Base-by-base conservation (phyloP, 495 filamentous ascomycete species). In the Pyrenula massariospora region DNA sequence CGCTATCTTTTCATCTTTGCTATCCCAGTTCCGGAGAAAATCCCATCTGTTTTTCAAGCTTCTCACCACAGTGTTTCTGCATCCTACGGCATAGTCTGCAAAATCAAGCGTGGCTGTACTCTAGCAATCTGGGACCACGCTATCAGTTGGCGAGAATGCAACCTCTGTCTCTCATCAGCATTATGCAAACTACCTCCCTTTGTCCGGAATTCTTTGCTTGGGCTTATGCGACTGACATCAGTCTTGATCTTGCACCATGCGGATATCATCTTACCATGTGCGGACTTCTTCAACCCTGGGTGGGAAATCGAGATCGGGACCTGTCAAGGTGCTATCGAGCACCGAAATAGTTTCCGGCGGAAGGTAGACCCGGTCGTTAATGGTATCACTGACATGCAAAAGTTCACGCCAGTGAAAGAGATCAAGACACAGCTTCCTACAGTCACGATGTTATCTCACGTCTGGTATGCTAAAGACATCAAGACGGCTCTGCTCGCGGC, bases 331-430 rank as follows among this genome's bases (percentile, higher is more conserved):
- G 67, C 68, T 0, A 69, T 84, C 49, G 74, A 78, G 50, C 83
- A 85, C 62, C 78, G 80, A 51, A 78, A 77, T 55, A 68, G 70
- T 8, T 86, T 85, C 66, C 67, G 65, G 12, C 71, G 83, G 24
- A 85, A 85, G 65, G 77, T 86, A 12, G 83, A 86, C 59, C 82
- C 83, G 1, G 81, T 86, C 19, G 82, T 85, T 60, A 86, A 86
- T 58, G 83, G 83, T 25, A 85, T 85, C 64, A 78, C 73, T 31
- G 77, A 86, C 58, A 84, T 84, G 81, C 71, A 81, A 54, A 80
- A 76, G 58, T 86, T 84, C 61, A 59, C 77, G 2, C 83, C 83
- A 0, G 77, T 84, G 22, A 71, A 80, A 55, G 70, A 78, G 22
- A 80, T 84, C 65, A 77, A 77, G 53, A 74, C 80, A 2, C 64